Conservation (phyloP, 148 eudicot species). For the Cornus suecica region DNA sequence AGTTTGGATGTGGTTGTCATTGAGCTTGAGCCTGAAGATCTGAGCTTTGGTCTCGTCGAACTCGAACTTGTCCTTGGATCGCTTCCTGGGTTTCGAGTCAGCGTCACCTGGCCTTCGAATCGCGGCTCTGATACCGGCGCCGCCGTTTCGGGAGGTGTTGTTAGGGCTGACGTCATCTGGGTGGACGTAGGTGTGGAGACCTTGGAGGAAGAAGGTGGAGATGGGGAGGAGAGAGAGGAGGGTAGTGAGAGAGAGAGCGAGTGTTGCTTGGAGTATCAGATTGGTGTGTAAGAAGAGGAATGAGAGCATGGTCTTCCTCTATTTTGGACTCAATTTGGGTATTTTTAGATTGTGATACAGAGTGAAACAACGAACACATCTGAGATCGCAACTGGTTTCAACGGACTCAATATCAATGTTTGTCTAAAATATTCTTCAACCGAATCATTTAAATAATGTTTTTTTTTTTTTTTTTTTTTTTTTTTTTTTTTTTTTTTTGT, state of each 20-base stretch:
- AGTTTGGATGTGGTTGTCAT: conserved; percentile 66
- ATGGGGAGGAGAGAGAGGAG: conserved; percentile 53
- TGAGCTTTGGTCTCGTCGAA: conserved; percentile 96
- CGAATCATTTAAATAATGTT: no score
- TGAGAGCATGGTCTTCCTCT: conserved; percentile 3
- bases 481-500: no score
- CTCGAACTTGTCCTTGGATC: conserved; percentile 60
- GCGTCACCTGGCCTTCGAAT: conserved; percentile 68
- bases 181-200: conserved; percentile 91
- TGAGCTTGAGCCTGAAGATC: conserved; percentile 87
- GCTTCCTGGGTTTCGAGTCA: conserved; percentile 68
- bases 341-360: no score
- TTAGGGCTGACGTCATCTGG: conserved; percentile 81
- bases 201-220: conserved; percentile 57
- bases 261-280: conserved; percentile 52
- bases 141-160: conserved; percentile 37
- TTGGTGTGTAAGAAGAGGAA: conserved; percentile 34
- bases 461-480: no score
- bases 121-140: conserved; percentile 40
- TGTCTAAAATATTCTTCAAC: no score
- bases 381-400: background rate
- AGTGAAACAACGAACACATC: background rate
- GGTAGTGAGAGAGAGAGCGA: conserved; percentile 52
- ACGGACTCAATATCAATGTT: no score
- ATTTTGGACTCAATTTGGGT: background rate